These are phyloP conservation scores for Podospora pseudopauciseta DNA, from an alignment of 495 filamentous ascomycete genomes.

Conservation along the genomic window DNA sequence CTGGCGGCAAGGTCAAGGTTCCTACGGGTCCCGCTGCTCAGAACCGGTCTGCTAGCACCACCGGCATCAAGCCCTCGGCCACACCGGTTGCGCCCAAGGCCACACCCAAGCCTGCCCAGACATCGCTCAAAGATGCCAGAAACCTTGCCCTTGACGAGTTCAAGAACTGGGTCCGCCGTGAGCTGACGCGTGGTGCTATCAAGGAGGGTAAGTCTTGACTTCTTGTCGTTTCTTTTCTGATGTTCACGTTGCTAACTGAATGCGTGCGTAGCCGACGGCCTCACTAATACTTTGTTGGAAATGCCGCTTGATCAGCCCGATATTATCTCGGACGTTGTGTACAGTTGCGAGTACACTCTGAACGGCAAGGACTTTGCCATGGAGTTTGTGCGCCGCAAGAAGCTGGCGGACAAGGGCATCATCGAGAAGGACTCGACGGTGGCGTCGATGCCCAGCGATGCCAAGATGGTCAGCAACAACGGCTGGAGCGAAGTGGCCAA, in stretches of 20 bases:
- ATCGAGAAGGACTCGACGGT: slow-evolving; percentile 56
- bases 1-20: slow-evolving; percentile 82
- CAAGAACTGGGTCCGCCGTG: slow-evolving; percentile 80
- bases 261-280: slow-evolving; percentile 25
- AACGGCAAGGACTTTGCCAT: slow-evolving; percentile 90
- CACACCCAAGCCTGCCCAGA: slow-evolving; percentile 29
- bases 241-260: slow-evolving; percentile 33
- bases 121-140: slow-evolving; percentile 47
- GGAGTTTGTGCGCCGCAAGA: slow-evolving; percentile 88
- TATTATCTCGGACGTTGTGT: slow-evolving; percentile 85
- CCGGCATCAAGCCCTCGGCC: slow-evolving; percentile 34
- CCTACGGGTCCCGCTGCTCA: slow-evolving; percentile 56
- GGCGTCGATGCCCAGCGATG: slow-evolving; percentile 39
- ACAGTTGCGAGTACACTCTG: slow-evolving; percentile 76
- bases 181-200: slow-evolving; percentile 57
- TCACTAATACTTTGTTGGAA: neutral
- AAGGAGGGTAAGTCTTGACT: slow-evolving; percentile 36
- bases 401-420: slow-evolving; percentile 85
- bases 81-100: slow-evolving; percentile 31
- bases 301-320: slow-evolving; percentile 67
- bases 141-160: slow-evolving; percentile 75
- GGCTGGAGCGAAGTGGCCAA: slow-evolving; percentile 98
- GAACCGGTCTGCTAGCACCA: slow-evolving; percentile 54
- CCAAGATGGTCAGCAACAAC: slow-evolving; percentile 50
- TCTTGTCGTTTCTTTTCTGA: neutral